Conservation (phyloP, 139 green algal genomes). For the Microglena sp. region DNA sequence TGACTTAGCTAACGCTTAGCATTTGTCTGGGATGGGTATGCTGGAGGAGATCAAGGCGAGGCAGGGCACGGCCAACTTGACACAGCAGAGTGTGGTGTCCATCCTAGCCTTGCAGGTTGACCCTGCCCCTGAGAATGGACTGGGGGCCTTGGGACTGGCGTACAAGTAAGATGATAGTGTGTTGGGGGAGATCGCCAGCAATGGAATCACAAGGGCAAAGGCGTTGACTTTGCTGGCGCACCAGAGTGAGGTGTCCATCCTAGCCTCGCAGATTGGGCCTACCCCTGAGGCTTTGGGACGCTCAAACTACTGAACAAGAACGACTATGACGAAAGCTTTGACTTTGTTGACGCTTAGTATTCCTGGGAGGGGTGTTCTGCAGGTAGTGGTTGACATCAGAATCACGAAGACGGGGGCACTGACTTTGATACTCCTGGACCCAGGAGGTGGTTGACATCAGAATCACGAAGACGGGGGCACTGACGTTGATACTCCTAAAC, state of each 20-base stretch:
- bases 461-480: conserved; percentile 18
- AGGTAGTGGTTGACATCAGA: no score
- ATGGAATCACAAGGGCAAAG: conserved; percentile 16
- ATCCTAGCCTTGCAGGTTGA: no score
- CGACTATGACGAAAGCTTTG: conserved; percentile 13
- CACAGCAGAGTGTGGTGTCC: conserved; percentile 12
- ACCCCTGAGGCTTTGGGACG: not conserved
- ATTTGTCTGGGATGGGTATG: no score
- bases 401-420: no score
- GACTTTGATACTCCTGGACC: no score
- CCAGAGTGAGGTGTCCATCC: conserved; percentile 4
- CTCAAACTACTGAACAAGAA: conserved; percentile 12
- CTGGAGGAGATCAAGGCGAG: conserved; percentile 22
- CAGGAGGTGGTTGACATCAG: conserved; percentile 13
- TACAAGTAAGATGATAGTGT: no score
- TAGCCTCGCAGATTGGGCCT: not conserved
- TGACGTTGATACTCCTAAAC: no score
- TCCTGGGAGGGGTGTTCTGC: no score
- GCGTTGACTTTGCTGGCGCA: conserved; percentile 20
- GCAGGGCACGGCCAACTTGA: no score
- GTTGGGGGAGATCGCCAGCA: conserved; percentile 17
- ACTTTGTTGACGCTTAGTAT: conserved; percentile 25
- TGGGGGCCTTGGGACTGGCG: no score
- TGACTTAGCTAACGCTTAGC: no score
- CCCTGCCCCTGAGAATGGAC: no score